Base-by-base conservation (phyloP, 495 filamentous ascomycete species). In the Neurospora sp. region DNA sequence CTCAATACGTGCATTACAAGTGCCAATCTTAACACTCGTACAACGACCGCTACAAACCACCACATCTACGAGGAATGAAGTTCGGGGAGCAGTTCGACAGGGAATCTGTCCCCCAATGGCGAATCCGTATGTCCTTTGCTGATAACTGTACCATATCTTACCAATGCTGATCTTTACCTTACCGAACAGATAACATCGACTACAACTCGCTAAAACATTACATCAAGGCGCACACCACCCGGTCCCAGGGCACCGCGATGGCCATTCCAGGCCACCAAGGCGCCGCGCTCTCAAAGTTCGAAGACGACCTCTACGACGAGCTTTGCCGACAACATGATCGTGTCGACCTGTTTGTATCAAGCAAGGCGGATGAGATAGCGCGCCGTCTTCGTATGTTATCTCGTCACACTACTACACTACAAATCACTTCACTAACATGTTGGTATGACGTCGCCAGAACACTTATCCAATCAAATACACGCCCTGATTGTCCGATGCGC, bases 81-180 rank as follows among this genome's bases (percentile, higher is more conserved):
- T 92, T 89, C 86, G 90, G 90, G 10, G 84, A 90, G 70, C 89
- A 87, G 65, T 84, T 92, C 88, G 94, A 93, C 83, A 93, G 89
- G n/a, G 92, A 96, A 75, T 82, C 80, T 38, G 90, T 93, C 38
- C 94, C 94, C 0, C 93, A 94, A 81, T 97, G 94, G 94, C 89
- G 95, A 78, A 90, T 96, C 86, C 84, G 89, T 83, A 86, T 87
- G 81, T 84, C 90, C 41, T 20, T 4, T 69, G 48, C 42, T 45
- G 44, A 48, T 22, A n/a, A 22, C 44, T 35, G 53, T 65, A 35
- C 53, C 53, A 37, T 35, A 35, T 14, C 14, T 65, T 35, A 16
- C 22, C 22, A 17, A 17, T 65, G 53, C 53, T 65, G 53, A 65
- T 65, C 53, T 65, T 65, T 17, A 65, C 53, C 14, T 31, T 65